A percentile compares a stretch with the other conserved stretches of the same genome.
Evolutionary conservation across 1,139 yeast genomes (phyloP).

Genomic region (Sugiyamaella xylanicola): DNA sequence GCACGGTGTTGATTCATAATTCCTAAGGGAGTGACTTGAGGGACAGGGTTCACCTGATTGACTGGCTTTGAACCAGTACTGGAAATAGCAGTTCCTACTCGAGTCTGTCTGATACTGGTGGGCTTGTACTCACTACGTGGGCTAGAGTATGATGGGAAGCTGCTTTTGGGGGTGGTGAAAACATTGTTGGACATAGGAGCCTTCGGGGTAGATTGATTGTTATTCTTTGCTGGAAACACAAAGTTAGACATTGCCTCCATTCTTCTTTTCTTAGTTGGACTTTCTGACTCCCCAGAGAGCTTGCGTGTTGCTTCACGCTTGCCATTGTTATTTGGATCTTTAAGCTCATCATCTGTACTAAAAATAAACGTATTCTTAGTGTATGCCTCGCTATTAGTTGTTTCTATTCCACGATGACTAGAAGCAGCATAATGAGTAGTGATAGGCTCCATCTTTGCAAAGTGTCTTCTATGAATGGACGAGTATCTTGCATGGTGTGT

Average conservation of each 20-base stretch:
- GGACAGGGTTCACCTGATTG: no score
- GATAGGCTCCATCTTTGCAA: constrained; percentile 39
- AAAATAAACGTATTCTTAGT: neutral
- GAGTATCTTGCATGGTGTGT: constrained; percentile 34
- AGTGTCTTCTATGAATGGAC: constrained; percentile 35
- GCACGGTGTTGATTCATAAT: neutral
- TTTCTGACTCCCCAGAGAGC: constrained; percentile 6
- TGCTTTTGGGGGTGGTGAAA: neutral
- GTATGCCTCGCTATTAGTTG: neutral
- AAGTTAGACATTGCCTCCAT: constrained; percentile 12
- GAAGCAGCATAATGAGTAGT: constrained; percentile 32
- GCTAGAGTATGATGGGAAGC: neutral
- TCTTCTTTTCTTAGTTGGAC: constrained; percentile 13
- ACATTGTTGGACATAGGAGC: neutral
- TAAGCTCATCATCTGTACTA: constrained; percentile 1
- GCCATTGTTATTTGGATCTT: constrained; percentile 12
- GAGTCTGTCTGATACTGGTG: constrained; percentile 2
- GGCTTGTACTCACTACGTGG: neutral
- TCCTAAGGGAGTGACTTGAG: constrained; percentile 2
- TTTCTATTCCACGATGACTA: neutral
- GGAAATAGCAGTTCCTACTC: neutral
- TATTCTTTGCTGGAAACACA: constrained; percentile 6
- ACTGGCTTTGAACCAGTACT: neutral
- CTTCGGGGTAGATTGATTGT: neutral
- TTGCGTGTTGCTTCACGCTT: constrained; percentile 12